A percentile compares a stretch with the other conserved stretches of the same genome.
Conservation (phyloP, 176 grass and related monocot genomes). For the Themeda triandra region DNA sequence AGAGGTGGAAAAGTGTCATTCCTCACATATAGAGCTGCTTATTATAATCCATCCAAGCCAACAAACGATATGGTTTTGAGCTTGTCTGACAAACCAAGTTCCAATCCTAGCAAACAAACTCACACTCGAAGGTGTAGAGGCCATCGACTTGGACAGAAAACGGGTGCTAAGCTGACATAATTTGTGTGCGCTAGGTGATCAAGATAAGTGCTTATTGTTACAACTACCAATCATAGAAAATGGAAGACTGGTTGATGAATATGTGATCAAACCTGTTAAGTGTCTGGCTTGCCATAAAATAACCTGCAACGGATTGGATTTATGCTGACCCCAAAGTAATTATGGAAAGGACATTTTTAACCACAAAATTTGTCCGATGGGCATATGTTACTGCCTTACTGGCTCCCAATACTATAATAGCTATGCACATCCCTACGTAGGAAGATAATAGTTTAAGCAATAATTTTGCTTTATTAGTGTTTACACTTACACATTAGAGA, state of each 20-base stretch:
- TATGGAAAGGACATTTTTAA: background rate
- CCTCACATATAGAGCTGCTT: background rate
- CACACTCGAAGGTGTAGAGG: background rate
- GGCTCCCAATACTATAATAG: too few relatives aligned
- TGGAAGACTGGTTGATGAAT: background rate
- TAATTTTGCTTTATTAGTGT: background rate
- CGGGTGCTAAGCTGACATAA: background rate
- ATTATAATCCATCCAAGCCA: background rate
- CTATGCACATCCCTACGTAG: background rate
- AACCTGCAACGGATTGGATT: too few relatives aligned
- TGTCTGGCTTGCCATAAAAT: background rate
- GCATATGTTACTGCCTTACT: background rate
- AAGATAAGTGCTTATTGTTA: background rate
- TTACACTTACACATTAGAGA: background rate
- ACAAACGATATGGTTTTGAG: background rate
- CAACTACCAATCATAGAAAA: background rate
- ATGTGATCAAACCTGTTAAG: background rate
- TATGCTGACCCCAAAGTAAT: too few relatives aligned
- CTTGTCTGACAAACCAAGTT: background rate
- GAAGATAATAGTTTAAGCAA: background rate
- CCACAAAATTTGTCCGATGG: background rate
- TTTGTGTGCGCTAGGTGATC: background rate
- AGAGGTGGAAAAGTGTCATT: background rate
- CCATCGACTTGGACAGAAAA: background rate
- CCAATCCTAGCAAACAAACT: background rate